Evolutionary conservation across 768 basidiomycete genomes (phyloP), one percentile per base, ranked within the genome.

Genomic region (Pilatotrama ljubarskyi): DNA sequence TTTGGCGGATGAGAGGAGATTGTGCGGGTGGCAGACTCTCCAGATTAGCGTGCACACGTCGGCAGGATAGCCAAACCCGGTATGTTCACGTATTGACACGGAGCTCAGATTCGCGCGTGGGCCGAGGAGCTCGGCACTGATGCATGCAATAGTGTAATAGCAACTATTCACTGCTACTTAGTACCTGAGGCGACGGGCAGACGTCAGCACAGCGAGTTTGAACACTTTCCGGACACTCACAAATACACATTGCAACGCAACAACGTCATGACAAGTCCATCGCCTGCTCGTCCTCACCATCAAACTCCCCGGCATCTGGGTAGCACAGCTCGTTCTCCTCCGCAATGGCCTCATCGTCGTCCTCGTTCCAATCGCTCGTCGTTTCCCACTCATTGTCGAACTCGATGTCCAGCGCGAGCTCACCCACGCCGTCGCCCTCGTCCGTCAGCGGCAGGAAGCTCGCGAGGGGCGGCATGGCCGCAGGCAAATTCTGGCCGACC

Each of bases 321-420:
- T 87, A 90, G 70, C 90, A 91, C 4, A 91, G 69, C 47, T 80
- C 80, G 54, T 83, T 84, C 72, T 93, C 89, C 66, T 92, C 90
- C 20, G 70, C 72, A 18, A 83, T 84, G 3, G 87, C 88, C 59
- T 93, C 90, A 2, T 87, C 86, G 66, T 93, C 91, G 63, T 93
- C 91, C 71, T 92, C 91, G 71, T 93, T 93, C 90, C 91, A 93
- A 74, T 92, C 90, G 65, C 91, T 92, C 51, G 88, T 91, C 41
- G 90, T 84, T 72, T 93, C 91, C 91, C 91, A 93, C 61, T 90
- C 90, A 62, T 92, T 91, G 67, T 93, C 91, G 66, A 93, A 93
- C 71, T 93, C 90, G 55, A 93, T 88, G 64, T 92, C 91, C 43
- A 88, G 74, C 18, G 85, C 77, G 37, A 86, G 65, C 69, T 89